Percentiles rank a stretch among this genome's conserved stretches.
These are phyloP conservation scores for Ascochyta clinopodiicola DNA, from an alignment of 2,329 filamentous ascomycete species.

Conservation along the genomic window DNA sequence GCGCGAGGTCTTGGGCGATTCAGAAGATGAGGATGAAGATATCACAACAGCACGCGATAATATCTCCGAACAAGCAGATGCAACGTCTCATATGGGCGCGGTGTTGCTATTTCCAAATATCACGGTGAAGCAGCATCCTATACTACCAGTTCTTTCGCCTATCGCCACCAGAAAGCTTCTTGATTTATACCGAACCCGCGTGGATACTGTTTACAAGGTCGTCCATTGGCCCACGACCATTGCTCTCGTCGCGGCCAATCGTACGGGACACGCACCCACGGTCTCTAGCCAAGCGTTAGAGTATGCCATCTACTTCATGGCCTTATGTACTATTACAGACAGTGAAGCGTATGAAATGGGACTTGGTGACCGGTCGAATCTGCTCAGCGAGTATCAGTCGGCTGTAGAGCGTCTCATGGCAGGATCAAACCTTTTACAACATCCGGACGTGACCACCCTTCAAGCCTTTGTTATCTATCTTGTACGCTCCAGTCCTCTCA, in stretches of 20 bases:
- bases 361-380: neutral
- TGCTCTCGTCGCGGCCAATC: too few species aligned
- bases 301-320: conserved; percentile 11
- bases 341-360: conserved; percentile 1
- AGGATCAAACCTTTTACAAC: conserved; percentile 3
- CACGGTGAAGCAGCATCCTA: too few species aligned
- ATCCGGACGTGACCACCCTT: conserved; percentile 1
- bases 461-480: too few species aligned
- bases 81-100: too few species aligned
- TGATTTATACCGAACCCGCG: conserved; percentile 10
- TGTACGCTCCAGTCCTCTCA: too few species aligned
- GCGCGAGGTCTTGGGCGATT: conserved; percentile 9
- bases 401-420: neutral
- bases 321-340: conserved; percentile 10
- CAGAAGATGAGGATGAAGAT: neutral
- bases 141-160: neutral
- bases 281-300: conserved; percentile 1
- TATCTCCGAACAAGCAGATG: too few species aligned
- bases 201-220: conserved; percentile 20
- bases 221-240: conserved; percentile 16
- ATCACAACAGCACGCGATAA: too few species aligned
- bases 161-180: neutral
- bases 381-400: neutral
- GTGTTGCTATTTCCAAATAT: too few species aligned
- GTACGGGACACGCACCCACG: too few species aligned